Conservation (phyloP, 176 grass and related monocot genomes). For the Themeda triandra region DNA sequence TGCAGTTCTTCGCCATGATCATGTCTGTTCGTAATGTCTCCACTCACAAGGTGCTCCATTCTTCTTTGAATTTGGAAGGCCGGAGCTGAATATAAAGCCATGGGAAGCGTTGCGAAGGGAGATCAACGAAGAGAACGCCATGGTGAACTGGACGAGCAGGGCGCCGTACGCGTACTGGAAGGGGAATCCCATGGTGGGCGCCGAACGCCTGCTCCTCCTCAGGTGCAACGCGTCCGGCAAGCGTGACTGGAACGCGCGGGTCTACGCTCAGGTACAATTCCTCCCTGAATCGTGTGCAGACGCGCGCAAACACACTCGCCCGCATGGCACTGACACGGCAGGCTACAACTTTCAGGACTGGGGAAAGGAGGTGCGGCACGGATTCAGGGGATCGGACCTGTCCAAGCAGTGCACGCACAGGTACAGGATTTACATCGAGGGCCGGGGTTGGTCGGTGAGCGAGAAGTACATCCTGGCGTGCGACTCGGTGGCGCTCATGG, state of each 20-base stretch:
- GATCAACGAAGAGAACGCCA: slow-evolving; percentile 33
- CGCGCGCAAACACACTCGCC: too few species aligned
- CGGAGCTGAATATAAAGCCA: slow-evolving; percentile 84
- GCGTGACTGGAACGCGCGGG: slow-evolving; percentile 66
- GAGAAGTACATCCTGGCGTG: slow-evolving; percentile 82
- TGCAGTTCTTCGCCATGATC: background rate
- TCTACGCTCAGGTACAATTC: slow-evolving; percentile 42
- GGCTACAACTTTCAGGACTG: slow-evolving; percentile 49
- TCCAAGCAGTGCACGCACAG: slow-evolving; percentile 66
- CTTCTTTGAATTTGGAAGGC: slow-evolving; percentile 32
- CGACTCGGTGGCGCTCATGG: slow-evolving; percentile 54
- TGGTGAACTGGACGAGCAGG: slow-evolving; percentile 54
- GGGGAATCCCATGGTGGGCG: slow-evolving; percentile 59
- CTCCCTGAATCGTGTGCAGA: background rate
- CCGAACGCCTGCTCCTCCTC: slow-evolving; percentile 52
- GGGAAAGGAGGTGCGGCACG: slow-evolving; percentile 40
- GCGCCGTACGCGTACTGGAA: slow-evolving; percentile 79
- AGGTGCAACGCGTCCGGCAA: slow-evolving; percentile 51
- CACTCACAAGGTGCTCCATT: background rate
- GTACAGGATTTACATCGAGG: slow-evolving; percentile 78
- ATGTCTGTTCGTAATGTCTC: background rate
- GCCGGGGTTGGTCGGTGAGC: slow-evolving; percentile 71
- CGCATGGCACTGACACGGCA: background rate
- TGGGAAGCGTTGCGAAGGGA: slow-evolving; percentile 54
- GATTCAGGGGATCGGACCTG: slow-evolving; percentile 69